Conservation (phyloP, 441 rosid species). For the Arabidopsis lyrata region DNA sequence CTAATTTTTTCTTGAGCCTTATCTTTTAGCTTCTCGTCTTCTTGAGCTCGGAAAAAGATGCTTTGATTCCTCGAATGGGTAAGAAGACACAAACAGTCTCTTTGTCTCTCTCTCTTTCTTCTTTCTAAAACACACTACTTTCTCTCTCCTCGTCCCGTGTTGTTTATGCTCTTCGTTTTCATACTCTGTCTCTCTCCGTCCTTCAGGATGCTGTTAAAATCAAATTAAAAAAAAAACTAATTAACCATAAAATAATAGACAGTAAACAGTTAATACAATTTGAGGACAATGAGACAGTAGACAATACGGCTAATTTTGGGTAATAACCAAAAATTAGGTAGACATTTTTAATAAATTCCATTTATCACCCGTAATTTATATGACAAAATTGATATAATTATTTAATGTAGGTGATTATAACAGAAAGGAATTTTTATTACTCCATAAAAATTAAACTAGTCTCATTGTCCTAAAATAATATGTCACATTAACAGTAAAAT, state of each 20-base stretch:
- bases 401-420: neutral
- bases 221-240: neutral
- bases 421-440: neutral
- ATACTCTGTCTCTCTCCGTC: slow-evolving; percentile 43
- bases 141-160: slow-evolving; percentile 47
- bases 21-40: slow-evolving; percentile 37
- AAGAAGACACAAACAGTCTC: slow-evolving; percentile 47
- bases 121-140: slow-evolving; percentile 25
- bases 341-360: slow-evolving; percentile 20
- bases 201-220: slow-evolving; percentile 46
- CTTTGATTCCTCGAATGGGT: slow-evolving; percentile 61
- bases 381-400: neutral
- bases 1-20: slow-evolving; percentile 36
- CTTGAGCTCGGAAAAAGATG: slow-evolving; percentile 53
- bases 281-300: no score
- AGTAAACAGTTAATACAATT: neutral
- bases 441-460: neutral
- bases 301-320: slow-evolving; percentile 2
- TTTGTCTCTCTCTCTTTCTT: slow-evolving; percentile 25
- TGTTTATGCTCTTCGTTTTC: slow-evolving; percentile 51
- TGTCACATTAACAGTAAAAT: neutral
- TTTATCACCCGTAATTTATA: neutral
- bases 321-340: slow-evolving; percentile 7
- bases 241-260: neutral
- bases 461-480: slow-evolving; percentile 15